phyloP scores from a whole-genome alignment of 495 filamentous ascomycete genomes.

The Aspergillus asperescens region DNA sequence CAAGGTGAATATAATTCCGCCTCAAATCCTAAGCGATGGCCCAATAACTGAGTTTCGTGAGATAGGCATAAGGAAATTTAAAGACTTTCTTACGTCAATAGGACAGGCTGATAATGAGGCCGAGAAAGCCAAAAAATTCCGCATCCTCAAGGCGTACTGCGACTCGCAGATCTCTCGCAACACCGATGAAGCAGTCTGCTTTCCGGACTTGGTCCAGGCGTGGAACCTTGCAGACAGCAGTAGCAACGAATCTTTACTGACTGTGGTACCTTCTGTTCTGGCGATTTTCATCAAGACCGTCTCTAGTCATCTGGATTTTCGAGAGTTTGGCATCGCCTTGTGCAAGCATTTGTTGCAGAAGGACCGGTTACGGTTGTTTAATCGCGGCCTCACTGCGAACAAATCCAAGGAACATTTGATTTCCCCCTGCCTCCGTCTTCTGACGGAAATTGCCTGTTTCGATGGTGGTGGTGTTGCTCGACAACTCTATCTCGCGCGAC shows the following conservation, averaged over 20 bases:
- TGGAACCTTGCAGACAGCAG: slow-evolving; percentile 71
- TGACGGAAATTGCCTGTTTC: slow-evolving; percentile 72
- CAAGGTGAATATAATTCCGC: slow-evolving; percentile 53
- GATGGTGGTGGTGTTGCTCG: slow-evolving; percentile 74
- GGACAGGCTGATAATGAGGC: slow-evolving; percentile 45
- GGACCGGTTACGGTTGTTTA: slow-evolving; percentile 65
- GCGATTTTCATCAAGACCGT: slow-evolving; percentile 70
- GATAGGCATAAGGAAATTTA: slow-evolving; percentile 69
- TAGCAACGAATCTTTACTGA: slow-evolving; percentile 69
- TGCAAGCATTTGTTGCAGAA: slow-evolving; percentile 70
- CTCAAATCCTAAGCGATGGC: neutral
- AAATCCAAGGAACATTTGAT: slow-evolving; percentile 80
- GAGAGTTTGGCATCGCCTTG: slow-evolving; percentile 62
- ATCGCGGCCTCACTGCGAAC: slow-evolving; percentile 63
- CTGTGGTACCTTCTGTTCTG: slow-evolving; percentile 67
- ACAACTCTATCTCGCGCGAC: slow-evolving; percentile 61
- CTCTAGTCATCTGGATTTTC: slow-evolving; percentile 63
- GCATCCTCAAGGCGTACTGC: slow-evolving; percentile 68
- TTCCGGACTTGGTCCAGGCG: slow-evolving; percentile 68
- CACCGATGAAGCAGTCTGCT: slow-evolving; percentile 54
- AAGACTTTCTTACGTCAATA: slow-evolving; percentile 65
- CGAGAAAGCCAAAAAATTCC: slow-evolving; percentile 45
- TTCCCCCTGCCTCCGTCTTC: slow-evolving; percentile 71
- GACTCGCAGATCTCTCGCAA: slow-evolving; percentile 56
- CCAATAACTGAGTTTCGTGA: neutral